Conservation (phyloP, 805 yeast species). For the Phaffomyces antillensis region DNA sequence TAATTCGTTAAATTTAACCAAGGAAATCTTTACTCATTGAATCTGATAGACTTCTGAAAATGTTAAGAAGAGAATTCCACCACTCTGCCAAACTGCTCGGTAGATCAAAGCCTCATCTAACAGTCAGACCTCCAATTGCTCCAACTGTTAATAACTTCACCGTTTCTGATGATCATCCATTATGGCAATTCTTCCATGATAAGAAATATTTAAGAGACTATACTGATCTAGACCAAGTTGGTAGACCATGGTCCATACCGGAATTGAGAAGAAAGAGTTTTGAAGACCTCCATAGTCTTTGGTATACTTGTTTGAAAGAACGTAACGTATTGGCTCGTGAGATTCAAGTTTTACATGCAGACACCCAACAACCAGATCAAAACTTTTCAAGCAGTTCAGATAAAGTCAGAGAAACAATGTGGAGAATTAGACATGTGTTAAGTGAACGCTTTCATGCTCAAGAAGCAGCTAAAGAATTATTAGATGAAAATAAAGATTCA, state of each 20-base stretch:
- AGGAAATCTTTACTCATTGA: too few relatives aligned
- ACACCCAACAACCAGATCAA: slow-evolving; percentile 33
- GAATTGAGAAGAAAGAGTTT: slow-evolving; percentile 88
- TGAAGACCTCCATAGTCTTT: slow-evolving; percentile 83
- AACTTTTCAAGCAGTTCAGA: slow-evolving; percentile 24
- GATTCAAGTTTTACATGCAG: slow-evolving; percentile 45
- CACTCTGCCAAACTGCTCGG: slow-evolving; percentile 8
- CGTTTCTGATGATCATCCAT: slow-evolving; percentile 80
- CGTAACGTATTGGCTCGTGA: slow-evolving; percentile 77
- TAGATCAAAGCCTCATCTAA: slow-evolving; percentile 19
- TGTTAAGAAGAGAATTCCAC: slow-evolving; percentile 13
- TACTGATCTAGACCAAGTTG: slow-evolving; percentile 43
- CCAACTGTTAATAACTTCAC: slow-evolving; percentile 71
- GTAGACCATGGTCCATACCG: slow-evolving; percentile 81
- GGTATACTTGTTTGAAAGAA: slow-evolving; percentile 85
- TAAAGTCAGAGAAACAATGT: slow-evolving; percentile 54
- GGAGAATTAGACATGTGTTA: slow-evolving; percentile 78
- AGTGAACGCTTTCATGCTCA: slow-evolving; percentile 77
- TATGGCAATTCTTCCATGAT: slow-evolving; percentile 85
- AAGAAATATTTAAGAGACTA: slow-evolving; percentile 53
- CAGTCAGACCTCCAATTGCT: slow-evolving; percentile 73
- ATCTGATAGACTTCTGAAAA: too few relatives aligned
- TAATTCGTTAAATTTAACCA: too few relatives aligned
- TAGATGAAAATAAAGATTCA: slow-evolving; percentile 35
- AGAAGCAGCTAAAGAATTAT: slow-evolving; percentile 46